Evolutionary conservation across 1,284 basidiomycete species (phyloP), one percentile per base, ranked within the genome.

Genomic region (Moniliella sp.): DNA sequence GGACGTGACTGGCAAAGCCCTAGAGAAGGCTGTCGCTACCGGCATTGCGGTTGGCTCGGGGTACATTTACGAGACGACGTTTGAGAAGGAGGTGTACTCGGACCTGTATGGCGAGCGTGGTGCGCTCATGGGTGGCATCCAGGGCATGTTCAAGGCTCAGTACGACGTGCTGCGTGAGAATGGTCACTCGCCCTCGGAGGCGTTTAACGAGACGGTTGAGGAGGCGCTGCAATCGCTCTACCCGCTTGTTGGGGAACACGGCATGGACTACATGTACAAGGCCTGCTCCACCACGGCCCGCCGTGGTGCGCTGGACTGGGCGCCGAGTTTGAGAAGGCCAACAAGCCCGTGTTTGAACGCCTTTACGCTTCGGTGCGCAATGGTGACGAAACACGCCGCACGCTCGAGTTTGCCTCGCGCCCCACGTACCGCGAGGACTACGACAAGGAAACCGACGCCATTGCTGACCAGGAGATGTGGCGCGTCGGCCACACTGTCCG

Each of bases 31-130:
- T 27, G 72, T 82, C 39, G 88, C 88, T 29, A 69, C 97, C 45
- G 86, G 80, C 65, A 82, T 97, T 45, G 88, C 72, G 45, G 72
- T 97, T 50, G 91, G 91, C 42, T 83, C 83, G 39, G 91, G 91
- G 41, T 88, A 91, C 70, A 69, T 84, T 65, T 91, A 91, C 64
- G 88, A 97, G 68, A 99, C 88, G 29, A 93, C 91, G 42, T 97
- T 99, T 52, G 71, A 94, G 72, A 94, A 91, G 71, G 88, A 97
- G 68, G 88, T 94, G 42, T 94, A 80, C 74, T 97, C 91, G 36
- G 91, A 97, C 65, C 70, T 99, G 42, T 97, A 91, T 65, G 88
- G 88, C 66, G 88, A 99, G 71, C 86, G 88, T 71, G 88, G 91
- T 72, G 86, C 93, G 61, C 74, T 97, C 58, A 94, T 94, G 88